These are phyloP conservation scores for Serpula lacrymans DNA, from an alignment of 768 basidiomycete genomes.

Conservation along the genomic window DNA sequence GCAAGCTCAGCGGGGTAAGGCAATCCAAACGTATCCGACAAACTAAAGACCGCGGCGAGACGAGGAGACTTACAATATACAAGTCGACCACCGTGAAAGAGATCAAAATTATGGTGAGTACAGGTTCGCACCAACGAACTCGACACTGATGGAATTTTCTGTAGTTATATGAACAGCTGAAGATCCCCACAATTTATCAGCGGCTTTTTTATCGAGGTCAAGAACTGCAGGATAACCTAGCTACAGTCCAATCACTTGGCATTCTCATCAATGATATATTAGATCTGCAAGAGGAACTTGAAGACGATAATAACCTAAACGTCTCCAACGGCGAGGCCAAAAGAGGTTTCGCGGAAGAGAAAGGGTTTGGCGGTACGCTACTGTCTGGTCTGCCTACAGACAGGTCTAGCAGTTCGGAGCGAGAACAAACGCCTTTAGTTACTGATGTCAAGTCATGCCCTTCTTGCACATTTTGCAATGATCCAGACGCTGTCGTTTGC, in stretches of 20 bases:
- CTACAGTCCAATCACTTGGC: slow-evolving; percentile 49
- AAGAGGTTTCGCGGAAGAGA: slow-evolving; percentile 51
- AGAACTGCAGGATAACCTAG: slow-evolving; percentile 63
- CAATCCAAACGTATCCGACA: slow-evolving; percentile 72
- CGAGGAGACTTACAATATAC: slow-evolving; percentile 50
- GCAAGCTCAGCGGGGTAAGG: slow-evolving; percentile 41
- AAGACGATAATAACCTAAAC: slow-evolving; percentile 52
- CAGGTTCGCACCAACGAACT: slow-evolving; percentile 2
- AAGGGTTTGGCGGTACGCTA: slow-evolving; percentile 73
- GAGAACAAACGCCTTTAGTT: slow-evolving; percentile 14
- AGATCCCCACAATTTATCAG: slow-evolving; percentile 75
- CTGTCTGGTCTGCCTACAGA: slow-evolving; percentile 43
- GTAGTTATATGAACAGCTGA: slow-evolving; percentile 63
- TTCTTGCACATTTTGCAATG: slow-evolving; percentile 59
- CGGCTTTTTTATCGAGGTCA: slow-evolving; percentile 57
- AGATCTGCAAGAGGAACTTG: slow-evolving; percentile 61
- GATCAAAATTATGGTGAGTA: slow-evolving; percentile 66
- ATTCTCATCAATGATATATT: slow-evolving; percentile 61
- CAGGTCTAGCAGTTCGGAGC: slow-evolving; percentile 29
- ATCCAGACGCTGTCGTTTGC: slow-evolving; percentile 39
- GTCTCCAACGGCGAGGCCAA: slow-evolving; percentile 45
- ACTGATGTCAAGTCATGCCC: slow-evolving; percentile 42
- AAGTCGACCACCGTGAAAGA: slow-evolving; percentile 75
- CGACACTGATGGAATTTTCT: slow-evolving; percentile 6
- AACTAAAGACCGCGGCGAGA: slow-evolving; percentile 47